phyloP scores from a whole-genome alignment of 1,139 yeast genomes.

The Pichia sp. region DNA sequence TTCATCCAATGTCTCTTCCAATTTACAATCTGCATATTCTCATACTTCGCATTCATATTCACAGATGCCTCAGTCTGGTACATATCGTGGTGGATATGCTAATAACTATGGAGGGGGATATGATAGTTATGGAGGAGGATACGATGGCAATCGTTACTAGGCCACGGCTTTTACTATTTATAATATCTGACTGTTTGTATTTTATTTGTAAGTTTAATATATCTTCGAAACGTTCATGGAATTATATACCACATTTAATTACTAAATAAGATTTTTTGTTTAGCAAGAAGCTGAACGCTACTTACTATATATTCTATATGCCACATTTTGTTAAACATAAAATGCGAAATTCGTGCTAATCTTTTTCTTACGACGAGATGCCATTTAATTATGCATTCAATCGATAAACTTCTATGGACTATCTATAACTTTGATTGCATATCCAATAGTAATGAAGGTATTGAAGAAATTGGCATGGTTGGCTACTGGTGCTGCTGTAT shows the following conservation, averaged over 20 bases:
- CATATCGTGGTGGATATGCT: slow-evolving; percentile 4
- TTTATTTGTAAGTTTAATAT: not conserved
- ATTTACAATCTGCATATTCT: not conserved
- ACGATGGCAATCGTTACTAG: slow-evolving; percentile 3
- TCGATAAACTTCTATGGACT: too few relatives aligned
- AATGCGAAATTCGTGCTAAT: too few relatives aligned
- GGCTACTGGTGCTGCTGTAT: slow-evolving; percentile 32
- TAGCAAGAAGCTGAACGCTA: too few relatives aligned
- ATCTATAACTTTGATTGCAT: too few relatives aligned
- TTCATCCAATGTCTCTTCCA: not conserved
- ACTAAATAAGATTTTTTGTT: too few relatives aligned
- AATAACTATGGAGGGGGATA: slow-evolving; percentile 7
- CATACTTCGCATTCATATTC: not conserved
- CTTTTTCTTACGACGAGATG: too few relatives aligned
- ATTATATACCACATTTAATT: too few relatives aligned
- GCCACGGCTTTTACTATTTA: not conserved
- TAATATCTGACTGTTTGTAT: not conserved
- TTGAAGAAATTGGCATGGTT: slow-evolving; percentile 16
- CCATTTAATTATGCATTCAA: too few relatives aligned
- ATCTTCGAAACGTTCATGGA: not conserved
- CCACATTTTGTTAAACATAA: too few relatives aligned
- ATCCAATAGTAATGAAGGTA: not conserved
- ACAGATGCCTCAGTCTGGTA: not conserved
- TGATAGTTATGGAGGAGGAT: slow-evolving; percentile 5
- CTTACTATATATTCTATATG: too few relatives aligned